These are phyloP conservation scores for Verticillium nubilum DNA, from an alignment of 2,329 filamentous ascomycete species.

Conservation along the genomic window DNA sequence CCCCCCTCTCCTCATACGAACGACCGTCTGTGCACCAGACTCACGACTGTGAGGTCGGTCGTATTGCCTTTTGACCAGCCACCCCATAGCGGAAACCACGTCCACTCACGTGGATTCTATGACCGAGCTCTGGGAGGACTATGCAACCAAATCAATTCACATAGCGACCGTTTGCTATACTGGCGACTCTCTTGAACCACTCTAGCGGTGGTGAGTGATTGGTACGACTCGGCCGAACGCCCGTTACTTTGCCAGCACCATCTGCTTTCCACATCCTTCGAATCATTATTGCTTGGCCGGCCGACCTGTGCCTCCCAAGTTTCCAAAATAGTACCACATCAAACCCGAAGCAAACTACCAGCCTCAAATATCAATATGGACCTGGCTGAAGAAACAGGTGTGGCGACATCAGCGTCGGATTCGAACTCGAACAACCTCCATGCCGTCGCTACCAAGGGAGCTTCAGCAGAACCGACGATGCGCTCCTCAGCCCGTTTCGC, in stretches of 20 bases:
- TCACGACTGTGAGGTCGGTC: not conserved
- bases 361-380: no score
- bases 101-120: not conserved
- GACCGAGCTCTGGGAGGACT: not conserved
- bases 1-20: not conserved
- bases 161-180: not conserved
- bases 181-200: not conserved
- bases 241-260: not conserved
- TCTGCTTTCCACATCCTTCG: not conserved
- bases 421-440: not conserved
- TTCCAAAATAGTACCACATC: not conserved
- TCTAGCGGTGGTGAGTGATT: not conserved
- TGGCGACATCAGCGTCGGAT: not conserved
- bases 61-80: not conserved
- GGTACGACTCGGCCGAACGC: not conserved
- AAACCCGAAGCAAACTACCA: not conserved
- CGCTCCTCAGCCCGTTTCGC: constrained; percentile 28
- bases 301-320: not conserved
- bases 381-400: not conserved
- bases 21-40: not conserved
- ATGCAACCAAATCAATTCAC: not conserved
- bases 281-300: not conserved
- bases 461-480: constrained; percentile 23
- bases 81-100: not conserved
- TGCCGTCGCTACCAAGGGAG: constrained; percentile 17